Conservation (phyloP, 1,284 basidiomycete genomes). For the Trametes sp. region DNA sequence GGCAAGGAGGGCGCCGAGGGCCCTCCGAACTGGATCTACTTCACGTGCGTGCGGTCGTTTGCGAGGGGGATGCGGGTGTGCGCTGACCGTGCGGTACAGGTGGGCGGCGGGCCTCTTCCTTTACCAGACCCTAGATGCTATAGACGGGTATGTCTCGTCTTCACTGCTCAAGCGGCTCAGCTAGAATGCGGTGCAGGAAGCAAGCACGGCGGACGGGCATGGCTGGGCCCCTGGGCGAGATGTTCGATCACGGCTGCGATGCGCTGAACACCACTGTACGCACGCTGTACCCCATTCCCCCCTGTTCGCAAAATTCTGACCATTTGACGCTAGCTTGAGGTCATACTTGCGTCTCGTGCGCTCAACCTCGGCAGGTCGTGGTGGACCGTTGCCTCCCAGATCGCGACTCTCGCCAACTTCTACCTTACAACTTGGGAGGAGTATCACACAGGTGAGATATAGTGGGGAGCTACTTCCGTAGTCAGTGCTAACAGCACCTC, state of each 20-base stretch:
- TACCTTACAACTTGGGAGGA: conserved; percentile 99
- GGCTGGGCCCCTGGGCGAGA: conserved; percentile 94
- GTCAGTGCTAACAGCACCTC: background rate
- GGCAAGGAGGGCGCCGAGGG: conserved; percentile 68
- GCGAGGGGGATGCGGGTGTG: conserved; percentile 1
- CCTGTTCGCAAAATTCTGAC: background rate
- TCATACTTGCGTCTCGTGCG: conserved; percentile 82
- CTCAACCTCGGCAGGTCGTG: conserved; percentile 93
- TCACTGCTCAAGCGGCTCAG: background rate
- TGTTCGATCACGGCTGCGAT: conserved; percentile 97
- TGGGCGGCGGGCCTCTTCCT: conserved; percentile 91
- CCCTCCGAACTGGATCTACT: conserved; percentile 87
- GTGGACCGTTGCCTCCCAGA: conserved; percentile 93
- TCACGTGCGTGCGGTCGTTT: conserved; percentile 63
- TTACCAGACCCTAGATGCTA: conserved; percentile 92
- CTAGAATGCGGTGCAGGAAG: conserved; percentile 63
- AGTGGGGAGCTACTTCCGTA: too few species aligned
- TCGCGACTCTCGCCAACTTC: conserved; percentile 91
- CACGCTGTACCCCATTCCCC: background rate
- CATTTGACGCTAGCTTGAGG: conserved; percentile 73
- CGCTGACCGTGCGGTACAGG: conserved; percentile 40
- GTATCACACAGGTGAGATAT: conserved; percentile 83
- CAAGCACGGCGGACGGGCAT: conserved; percentile 95
- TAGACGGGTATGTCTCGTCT: conserved; percentile 72
- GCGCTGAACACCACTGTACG: conserved; percentile 92